Evolutionary conservation across 306 rosid genomes (phyloP).

Genomic region (Notholithocarpus densiflorus): DNA sequence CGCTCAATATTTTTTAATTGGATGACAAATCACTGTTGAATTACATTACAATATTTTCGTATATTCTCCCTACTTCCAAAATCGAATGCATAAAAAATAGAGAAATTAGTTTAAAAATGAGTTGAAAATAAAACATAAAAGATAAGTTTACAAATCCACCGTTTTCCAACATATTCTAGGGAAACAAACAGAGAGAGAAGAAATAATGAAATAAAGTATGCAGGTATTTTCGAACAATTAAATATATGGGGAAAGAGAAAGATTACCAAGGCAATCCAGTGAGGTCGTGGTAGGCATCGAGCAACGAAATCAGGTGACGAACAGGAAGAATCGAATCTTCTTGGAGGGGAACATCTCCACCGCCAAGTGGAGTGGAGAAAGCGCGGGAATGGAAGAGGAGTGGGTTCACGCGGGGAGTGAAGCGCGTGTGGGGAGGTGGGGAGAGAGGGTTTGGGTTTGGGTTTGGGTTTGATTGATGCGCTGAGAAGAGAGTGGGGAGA

Average conservation of each 20-base stretch:
- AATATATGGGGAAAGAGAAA: background rate
- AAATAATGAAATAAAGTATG: background rate
- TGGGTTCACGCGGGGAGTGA: constrained; percentile 11
- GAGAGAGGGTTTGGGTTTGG: constrained; percentile 17
- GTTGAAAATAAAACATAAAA: background rate
- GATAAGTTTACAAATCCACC: background rate
- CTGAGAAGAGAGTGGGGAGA: constrained; percentile 21
- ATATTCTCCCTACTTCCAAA: no score
- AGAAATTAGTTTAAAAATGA: background rate
- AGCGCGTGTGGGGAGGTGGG: constrained; percentile 2
- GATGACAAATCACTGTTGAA: no score
- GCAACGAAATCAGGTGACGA: constrained; percentile 47
- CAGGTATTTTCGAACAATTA: no score
- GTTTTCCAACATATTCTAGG: background rate
- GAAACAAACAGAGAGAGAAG: background rate
- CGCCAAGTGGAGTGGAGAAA: constrained; percentile 38
- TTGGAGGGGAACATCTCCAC: background rate
- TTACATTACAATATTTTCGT: no score
- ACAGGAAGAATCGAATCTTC: constrained; percentile 47
- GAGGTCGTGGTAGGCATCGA: constrained; percentile 64
- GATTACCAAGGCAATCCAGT: constrained; percentile 85
- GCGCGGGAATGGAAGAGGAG: constrained; percentile 33
- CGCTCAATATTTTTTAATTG: no score
- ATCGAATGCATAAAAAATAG: no score
- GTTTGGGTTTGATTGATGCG: constrained; percentile 25